Base-by-base conservation (phyloP, 345 rosid genomes). In the Xanthoceras sorbifolium region DNA sequence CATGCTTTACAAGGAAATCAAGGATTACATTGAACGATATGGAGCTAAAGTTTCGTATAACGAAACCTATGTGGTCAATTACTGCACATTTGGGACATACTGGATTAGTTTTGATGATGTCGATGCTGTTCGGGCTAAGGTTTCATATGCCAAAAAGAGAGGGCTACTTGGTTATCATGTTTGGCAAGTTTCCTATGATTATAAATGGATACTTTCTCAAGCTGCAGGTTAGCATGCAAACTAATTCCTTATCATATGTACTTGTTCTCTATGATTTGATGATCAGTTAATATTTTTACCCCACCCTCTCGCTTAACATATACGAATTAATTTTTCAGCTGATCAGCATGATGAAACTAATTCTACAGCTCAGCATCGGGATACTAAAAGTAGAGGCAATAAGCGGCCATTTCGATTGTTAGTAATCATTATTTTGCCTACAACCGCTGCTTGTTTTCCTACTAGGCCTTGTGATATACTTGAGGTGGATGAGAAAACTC, bases 31-130 rank as follows among this genome's bases (percentile, higher is more conserved):
- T 23, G 64, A 22, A 12, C 79, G 80, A 0, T 77, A 79, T 77
- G 87, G 81, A 11, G 76, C 50, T 2, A 38, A 14, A 12, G 4
- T 84, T 0, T 25, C 31, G 20, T 88, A 84, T 55, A 78, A 85
- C 69, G 28, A 76, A 31, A 80, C 84, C 6, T 83, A 80, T 52
- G 88, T 75, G 7, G 85, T 76, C 50, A 82, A 78, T 70, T 52
- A 66, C 63, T 78, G 67, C 78, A 59, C 38, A 3, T 9, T 46
- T 31, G 81, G 82, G 20, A 40, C 61, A 9, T 7, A 0, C 18
- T 86, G 91, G 91, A 73, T 88, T 42, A 80, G 78, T 81, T 87
- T 79, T 55, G 91, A 85, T 23, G 87, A 74, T 60, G 84, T 79
- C 34, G 89, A 85, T 61, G 80, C 82, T 32, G 68, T 86, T 23